Conservation (phyloP, 2,329 filamentous ascomycete species). For the Pseudogymnoascus sp. region DNA sequence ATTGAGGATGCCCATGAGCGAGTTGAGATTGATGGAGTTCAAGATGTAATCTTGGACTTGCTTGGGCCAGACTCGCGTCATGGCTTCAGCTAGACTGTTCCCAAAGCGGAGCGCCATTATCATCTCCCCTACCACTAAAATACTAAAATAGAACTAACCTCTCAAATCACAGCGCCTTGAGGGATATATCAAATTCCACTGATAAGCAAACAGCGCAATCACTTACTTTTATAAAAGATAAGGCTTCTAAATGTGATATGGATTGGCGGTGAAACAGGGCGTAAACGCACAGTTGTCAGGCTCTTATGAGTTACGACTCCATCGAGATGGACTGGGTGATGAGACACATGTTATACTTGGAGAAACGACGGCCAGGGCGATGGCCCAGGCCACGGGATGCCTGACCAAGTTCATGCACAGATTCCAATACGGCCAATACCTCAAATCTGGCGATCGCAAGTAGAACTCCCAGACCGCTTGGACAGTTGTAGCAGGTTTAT, state of each 20-base stretch:
- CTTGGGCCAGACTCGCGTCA: conserved; percentile 7
- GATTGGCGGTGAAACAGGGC: neutral
- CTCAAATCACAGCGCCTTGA: neutral
- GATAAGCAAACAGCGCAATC: neutral
- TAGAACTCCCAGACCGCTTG: neutral
- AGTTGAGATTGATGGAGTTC: conserved; percentile 4
- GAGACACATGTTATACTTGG: neutral
- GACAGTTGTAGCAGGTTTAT: neutral
- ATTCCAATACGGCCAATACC: conserved; percentile 4
- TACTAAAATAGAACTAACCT: conserved; percentile 7
- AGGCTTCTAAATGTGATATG: neutral
- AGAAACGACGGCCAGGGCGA: neutral
- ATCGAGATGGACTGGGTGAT: neutral
- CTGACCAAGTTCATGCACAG: conserved; percentile 2
- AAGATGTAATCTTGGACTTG: conserved; percentile 5
- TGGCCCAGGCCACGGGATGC: neutral
- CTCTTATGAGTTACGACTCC: neutral
- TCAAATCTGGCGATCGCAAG: neutral
- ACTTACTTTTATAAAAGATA: conserved; percentile 3
- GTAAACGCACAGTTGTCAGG: neutral
- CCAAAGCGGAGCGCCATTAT: conserved; percentile 7
- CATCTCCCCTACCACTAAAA: neutral
- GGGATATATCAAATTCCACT: conserved; percentile 1
- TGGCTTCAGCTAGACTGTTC: conserved; percentile 5
- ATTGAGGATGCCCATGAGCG: neutral